These are phyloP conservation scores for Citrullus amarus DNA, from an alignment of 306 rosid genomes.

Conservation along the genomic window DNA sequence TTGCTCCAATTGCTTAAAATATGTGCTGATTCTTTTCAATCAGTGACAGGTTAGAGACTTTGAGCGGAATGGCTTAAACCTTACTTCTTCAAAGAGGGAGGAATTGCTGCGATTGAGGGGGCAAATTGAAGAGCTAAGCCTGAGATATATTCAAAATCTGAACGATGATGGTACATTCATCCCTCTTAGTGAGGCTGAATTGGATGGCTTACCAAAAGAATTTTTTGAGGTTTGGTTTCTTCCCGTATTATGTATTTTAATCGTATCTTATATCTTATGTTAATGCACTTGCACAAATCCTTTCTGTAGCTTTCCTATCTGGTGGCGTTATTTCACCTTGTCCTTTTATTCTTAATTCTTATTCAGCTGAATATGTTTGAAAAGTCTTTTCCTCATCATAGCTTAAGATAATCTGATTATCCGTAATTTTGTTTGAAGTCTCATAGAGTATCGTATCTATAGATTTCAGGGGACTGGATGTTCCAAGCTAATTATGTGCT, in stretches of 20 bases:
- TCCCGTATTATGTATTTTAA: not conserved
- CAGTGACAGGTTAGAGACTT: slow-evolving; percentile 99
- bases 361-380: not conserved
- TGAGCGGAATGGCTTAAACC: slow-evolving; percentile 87
- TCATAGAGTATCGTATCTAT: not conserved
- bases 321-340: not conserved
- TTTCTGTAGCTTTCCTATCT: not conserved
- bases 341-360: not conserved
- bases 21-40: slow-evolving; percentile 59
- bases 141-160: slow-evolving; percentile 63
- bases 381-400: not conserved
- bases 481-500: not conserved
- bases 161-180: slow-evolving; percentile 47
- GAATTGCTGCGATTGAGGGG: slow-evolving; percentile 56
- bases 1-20: slow-evolving; percentile 12
- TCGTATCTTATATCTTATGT: not conserved
- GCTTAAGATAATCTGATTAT: not conserved
- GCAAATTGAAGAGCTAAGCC: slow-evolving; percentile 71
- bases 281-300: not conserved
- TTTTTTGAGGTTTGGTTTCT: slow-evolving; percentile 54
- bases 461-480: not conserved
- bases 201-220: slow-evolving; percentile 73
- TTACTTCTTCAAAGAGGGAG: slow-evolving; percentile 73
- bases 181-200: slow-evolving; percentile 48
- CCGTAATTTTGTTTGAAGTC: not conserved